Evolutionary conservation across 2,329 filamentous ascomycete species (phyloP).

Genomic region (Trichophyton benhamiae): DNA sequence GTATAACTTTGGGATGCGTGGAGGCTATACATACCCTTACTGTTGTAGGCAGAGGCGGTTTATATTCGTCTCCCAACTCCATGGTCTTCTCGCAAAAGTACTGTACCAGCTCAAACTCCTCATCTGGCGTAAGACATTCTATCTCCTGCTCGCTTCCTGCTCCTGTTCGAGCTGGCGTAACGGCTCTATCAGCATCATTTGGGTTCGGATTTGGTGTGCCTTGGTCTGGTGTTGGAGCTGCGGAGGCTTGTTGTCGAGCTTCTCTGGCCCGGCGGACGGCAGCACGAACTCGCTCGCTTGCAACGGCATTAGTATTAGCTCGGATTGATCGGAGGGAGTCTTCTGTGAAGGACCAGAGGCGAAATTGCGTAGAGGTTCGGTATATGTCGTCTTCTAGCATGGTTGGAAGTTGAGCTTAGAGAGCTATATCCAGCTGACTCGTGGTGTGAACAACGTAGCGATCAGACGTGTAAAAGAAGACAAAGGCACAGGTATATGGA

Average conservation of each 20-base stretch:
- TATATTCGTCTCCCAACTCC: constrained; percentile 47
- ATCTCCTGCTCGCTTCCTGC: constrained; percentile 36
- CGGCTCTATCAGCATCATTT: not conserved
- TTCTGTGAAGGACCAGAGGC: constrained; percentile 82
- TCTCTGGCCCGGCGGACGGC: constrained; percentile 41
- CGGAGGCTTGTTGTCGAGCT: constrained; percentile 11
- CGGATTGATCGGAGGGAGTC: constrained; percentile 59
- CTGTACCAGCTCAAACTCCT: constrained; percentile 69
- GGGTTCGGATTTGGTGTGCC: not conserved
- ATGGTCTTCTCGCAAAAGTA: constrained; percentile 59
- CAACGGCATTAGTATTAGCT: constrained; percentile 64
- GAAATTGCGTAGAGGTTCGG: constrained; percentile 76
- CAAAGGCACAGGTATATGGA: not conserved
- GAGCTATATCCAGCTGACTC: not conserved
- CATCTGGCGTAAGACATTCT: constrained; percentile 70
- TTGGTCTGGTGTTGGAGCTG: not conserved
- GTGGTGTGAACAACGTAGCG: not conserved
- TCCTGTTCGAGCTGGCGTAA: not conserved
- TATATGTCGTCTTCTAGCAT: constrained; percentile 91
- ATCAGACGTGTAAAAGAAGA: not conserved
- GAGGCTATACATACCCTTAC: constrained; percentile 46
- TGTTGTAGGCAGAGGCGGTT: constrained; percentile 43
- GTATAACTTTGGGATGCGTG: not conserved
- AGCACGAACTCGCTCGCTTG: constrained; percentile 53
- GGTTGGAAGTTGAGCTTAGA: constrained; percentile 10